These are phyloP conservation scores for Amoebophrya sp. DNA, from an alignment of 169 alveolate genomes.

Conservation along the genomic window DNA sequence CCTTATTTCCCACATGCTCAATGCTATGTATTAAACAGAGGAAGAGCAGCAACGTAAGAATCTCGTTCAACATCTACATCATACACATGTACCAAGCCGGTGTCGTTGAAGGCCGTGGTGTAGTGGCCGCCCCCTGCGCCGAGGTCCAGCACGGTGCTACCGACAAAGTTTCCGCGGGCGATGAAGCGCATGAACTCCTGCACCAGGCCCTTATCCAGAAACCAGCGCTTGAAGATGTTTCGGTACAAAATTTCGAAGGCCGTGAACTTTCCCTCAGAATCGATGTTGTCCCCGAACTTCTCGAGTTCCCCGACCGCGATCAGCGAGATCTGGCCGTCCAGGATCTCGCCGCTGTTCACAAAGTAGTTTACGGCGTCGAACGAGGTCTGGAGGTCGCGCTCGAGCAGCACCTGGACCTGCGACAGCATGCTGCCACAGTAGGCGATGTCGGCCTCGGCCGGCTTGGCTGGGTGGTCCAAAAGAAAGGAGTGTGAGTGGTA, in stretches of 20 bases:
- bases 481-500: not conserved
- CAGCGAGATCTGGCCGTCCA: not conserved
- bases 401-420: not conserved
- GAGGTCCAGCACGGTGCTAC: not conserved
- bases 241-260: constrained; percentile 1
- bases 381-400: not conserved
- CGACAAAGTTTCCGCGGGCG: not conserved
- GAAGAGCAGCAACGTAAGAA: too few species aligned
- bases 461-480: not conserved
- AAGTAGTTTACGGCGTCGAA: not conserved
- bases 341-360: not conserved
- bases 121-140: constrained; percentile 24
- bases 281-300: not conserved
- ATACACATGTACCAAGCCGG: too few species aligned
- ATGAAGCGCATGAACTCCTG: not conserved
- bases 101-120: constrained; percentile 13
- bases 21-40: too few species aligned
- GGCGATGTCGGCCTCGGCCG: not conserved
- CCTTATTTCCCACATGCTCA: too few species aligned
- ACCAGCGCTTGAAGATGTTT: constrained; percentile 16
- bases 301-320: not conserved
- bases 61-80: too few species aligned
- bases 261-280: not conserved
- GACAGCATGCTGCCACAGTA: not conserved
- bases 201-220: not conserved